Percentiles rank a stretch among this genome's conserved stretches.
These are phyloP conservation scores for Striga hermonthica DNA, from an alignment of 305 asterid genomes.

Conservation along the genomic window DNA sequence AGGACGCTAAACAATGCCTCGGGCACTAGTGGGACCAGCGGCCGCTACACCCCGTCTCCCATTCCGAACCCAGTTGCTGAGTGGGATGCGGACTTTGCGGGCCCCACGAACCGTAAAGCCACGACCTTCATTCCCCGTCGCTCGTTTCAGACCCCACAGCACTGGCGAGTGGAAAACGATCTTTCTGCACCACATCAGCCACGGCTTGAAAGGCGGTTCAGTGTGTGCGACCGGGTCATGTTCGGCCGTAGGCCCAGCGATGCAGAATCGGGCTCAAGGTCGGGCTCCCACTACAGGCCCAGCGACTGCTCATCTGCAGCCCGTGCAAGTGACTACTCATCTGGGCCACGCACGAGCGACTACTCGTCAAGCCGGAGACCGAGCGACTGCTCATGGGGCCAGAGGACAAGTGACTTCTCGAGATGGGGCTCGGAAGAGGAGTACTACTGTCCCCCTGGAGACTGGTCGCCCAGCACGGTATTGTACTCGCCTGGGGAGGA, in stretches of 20 bases:
- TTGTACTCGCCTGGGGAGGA: conserved; percentile 57
- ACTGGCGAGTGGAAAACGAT: conserved; percentile 66
- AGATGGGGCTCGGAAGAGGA: conserved; percentile 98
- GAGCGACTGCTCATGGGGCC: conserved; percentile 94
- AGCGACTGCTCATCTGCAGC: conserved; percentile 66
- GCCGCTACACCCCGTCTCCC: conserved; percentile 85
- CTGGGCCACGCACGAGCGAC: conserved; percentile 79
- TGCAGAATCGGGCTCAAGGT: conserved; percentile 45
- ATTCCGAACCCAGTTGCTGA: conserved; percentile 85
- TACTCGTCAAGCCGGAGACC: conserved; percentile 66
- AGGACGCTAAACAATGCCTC: conserved; percentile 70
- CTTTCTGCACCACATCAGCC: conserved; percentile 55
- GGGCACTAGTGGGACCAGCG: conserved; percentile 57
- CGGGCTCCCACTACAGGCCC: conserved; percentile 53
- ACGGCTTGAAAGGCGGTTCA: conserved; percentile 71
- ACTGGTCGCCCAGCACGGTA: conserved; percentile 79
- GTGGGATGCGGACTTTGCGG: conserved; percentile 91
- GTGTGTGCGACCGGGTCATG: conserved; percentile 81
- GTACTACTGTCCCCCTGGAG: conserved; percentile 50
- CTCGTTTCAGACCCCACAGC: conserved; percentile 89
- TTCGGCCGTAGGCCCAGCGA: conserved; percentile 79
- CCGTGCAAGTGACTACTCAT: conserved; percentile 75
- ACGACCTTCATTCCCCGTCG: conserved; percentile 76
- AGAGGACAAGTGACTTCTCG: conserved; percentile 91
- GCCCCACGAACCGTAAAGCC: conserved; percentile 64